Percentiles rank a stretch among this genome's conserved stretches.
Evolutionary conservation across 768 basidiomycete genomes (phyloP).

Genomic region (Trametes punicea): DNA sequence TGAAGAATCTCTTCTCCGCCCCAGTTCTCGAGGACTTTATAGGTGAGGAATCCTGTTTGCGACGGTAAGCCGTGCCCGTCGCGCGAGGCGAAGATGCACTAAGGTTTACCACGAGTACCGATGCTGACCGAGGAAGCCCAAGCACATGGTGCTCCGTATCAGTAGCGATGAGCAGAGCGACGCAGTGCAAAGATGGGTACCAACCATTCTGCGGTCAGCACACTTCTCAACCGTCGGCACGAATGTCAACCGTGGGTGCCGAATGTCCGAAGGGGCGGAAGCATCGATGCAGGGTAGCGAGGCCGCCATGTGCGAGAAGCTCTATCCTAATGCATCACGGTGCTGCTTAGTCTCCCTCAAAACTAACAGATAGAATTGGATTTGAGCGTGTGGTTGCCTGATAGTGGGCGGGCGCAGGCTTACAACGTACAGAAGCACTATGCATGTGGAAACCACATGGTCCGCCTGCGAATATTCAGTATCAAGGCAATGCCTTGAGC

Average conservation of each 20-base stretch:
- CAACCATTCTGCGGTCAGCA: slow-evolving; percentile 1
- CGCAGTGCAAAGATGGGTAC: background rate
- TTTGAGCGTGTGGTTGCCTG: background rate
- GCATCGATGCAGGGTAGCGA: background rate
- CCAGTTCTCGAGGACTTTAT: background rate
- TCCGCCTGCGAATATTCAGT: background rate
- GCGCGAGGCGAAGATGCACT: background rate
- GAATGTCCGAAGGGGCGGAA: background rate
- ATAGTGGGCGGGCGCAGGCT: slow-evolving; percentile 1
- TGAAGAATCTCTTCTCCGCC: background rate
- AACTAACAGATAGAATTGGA: background rate
- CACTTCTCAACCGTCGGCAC: slow-evolving; percentile 2
- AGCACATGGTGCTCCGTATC: slow-evolving; percentile 14
- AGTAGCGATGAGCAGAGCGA: background rate
- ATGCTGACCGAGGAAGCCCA: background rate
- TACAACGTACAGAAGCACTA: slow-evolving; percentile 1
- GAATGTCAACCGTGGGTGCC: background rate
- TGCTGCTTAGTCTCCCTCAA: no score
- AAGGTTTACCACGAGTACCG: background rate
- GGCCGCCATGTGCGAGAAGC: background rate
- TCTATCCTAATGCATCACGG: no score
- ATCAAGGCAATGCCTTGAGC: no score
- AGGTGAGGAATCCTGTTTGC: background rate
- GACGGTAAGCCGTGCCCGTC: background rate
- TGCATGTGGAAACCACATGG: background rate